A percentile compares a stretch with the other conserved stretches of the same genome.
These are phyloP conservation scores for Trametes maxima DNA, from an alignment of 768 basidiomycete species.

Conservation along the genomic window DNA sequence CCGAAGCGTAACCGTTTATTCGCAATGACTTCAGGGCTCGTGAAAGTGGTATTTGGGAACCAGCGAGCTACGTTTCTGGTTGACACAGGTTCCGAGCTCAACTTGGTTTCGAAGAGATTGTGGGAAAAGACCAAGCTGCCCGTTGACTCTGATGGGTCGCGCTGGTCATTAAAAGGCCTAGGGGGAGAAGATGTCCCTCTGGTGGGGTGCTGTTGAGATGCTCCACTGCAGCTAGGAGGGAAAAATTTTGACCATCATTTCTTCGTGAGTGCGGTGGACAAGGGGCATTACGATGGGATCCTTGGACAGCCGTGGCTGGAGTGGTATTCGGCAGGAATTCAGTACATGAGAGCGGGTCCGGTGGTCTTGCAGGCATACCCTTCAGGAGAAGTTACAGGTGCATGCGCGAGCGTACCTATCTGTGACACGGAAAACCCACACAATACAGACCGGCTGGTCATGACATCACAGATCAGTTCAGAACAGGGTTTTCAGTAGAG, in stretches of 20 bases:
- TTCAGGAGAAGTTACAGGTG: background rate
- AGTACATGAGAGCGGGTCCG: background rate
- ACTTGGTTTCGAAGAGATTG: conserved; percentile 18
- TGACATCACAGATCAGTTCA: background rate
- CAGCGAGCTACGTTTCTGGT: conserved; percentile 24
- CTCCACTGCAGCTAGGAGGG: conserved; percentile 20
- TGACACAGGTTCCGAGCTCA: conserved; percentile 32
- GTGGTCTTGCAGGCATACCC: background rate
- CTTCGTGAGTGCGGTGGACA: conserved; percentile 22
- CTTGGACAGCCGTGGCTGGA: conserved; percentile 26
- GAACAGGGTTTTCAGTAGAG: background rate
- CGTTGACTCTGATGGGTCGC: conserved; percentile 28
- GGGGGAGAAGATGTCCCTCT: conserved; percentile 23
- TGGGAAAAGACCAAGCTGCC: conserved; percentile 7
- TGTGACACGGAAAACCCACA: background rate
- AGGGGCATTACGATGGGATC: conserved; percentile 23
- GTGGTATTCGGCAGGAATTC: conserved; percentile 8
- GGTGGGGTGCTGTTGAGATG: conserved; percentile 24
- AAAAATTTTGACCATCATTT: conserved; percentile 33
- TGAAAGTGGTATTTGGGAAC: conserved; percentile 12
- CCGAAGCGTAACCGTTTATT: no score
- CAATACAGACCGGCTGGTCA: background rate
- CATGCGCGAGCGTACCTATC: background rate
- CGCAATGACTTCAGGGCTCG: background rate
- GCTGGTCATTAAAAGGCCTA: conserved; percentile 34